phyloP scores from a whole-genome alignment of 2,329 filamentous ascomycete genomes.

The Coniochaeta sp. region DNA sequence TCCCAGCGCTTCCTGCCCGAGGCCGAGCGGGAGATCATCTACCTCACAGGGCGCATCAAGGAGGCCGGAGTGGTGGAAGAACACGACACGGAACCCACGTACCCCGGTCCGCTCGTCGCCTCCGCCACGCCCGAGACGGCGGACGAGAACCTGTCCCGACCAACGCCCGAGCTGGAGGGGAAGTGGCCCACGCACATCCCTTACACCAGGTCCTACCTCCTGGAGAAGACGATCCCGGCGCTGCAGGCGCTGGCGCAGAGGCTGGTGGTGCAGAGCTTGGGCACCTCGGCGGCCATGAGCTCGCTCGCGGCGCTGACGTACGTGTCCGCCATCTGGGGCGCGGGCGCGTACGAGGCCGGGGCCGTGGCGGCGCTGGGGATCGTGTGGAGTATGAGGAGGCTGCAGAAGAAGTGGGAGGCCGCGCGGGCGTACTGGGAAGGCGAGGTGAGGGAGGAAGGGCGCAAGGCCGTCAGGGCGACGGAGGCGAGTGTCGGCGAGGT shows the following conservation, averaged over 20 bases:
- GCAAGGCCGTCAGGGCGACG: slow-evolving; percentile 51
- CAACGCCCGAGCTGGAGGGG: slow-evolving; percentile 12
- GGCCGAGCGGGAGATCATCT: slow-evolving; percentile 77
- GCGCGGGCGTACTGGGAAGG: slow-evolving; percentile 57
- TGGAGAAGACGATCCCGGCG: slow-evolving; percentile 59
- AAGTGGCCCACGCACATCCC: slow-evolving; percentile 73
- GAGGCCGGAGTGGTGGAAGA: slow-evolving; percentile 16
- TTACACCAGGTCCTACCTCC: slow-evolving; percentile 59
- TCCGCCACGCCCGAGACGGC: slow-evolving; percentile 5
- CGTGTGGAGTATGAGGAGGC: slow-evolving; percentile 49
- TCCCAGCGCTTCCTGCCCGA: slow-evolving; percentile 67
- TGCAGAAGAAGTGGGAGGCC: slow-evolving; percentile 58
- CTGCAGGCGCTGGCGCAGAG: slow-evolving; percentile 67
- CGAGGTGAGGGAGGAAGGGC: slow-evolving; percentile 59
- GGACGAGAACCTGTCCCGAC: slow-evolving; percentile 7
- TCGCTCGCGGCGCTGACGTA: slow-evolving; percentile 51
- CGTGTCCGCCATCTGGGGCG: slow-evolving; percentile 32
- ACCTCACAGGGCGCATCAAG: slow-evolving; percentile 60
- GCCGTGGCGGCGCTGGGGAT: slow-evolving; percentile 55
- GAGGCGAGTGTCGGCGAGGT: slow-evolving; percentile 45
- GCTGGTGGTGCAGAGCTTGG: slow-evolving; percentile 68
- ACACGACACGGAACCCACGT: slow-evolving; percentile 11
- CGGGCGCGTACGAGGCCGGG: slow-evolving; percentile 54
- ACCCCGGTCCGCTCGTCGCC: slow-evolving; percentile 14
- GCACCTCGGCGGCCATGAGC: slow-evolving; percentile 58